Evolutionary conservation across 805 yeast species (phyloP).

Genomic region (Candida ovalis): DNA sequence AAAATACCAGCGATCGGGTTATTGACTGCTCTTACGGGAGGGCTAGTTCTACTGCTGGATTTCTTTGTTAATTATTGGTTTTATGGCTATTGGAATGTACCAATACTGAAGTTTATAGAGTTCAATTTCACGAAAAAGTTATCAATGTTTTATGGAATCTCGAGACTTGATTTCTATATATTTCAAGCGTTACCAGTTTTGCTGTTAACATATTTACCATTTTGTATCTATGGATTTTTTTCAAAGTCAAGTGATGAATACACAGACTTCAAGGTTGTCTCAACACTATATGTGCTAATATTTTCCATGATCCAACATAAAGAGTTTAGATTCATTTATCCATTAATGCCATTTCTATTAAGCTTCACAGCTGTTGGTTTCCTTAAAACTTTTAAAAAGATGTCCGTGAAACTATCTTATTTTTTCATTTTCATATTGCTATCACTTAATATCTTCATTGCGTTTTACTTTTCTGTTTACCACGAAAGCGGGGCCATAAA

Average conservation of each 20-base stretch:
- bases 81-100: constrained; percentile 55
- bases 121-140: constrained; percentile 74
- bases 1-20: constrained; percentile 2
- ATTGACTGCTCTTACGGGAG: constrained; percentile 7
- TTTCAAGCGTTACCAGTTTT: constrained; percentile 80
- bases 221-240: constrained; percentile 43
- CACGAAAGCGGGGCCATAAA: constrained; percentile 87
- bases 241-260: constrained; percentile 3
- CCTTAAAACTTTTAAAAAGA: constrained; percentile 5
- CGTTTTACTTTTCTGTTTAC: constrained; percentile 45
- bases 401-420: constrained; percentile 6
- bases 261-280: constrained; percentile 25
- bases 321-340: constrained; percentile 87
- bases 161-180: constrained; percentile 82
- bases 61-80: constrained; percentile 52
- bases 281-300: constrained; percentile 40
- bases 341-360: constrained; percentile 72
- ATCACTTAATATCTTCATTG: constrained; percentile 11
- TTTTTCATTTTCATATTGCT: constrained; percentile 6
- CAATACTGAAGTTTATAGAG: constrained; percentile 64
- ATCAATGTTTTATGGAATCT: constrained; percentile 78
- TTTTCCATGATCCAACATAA: constrained; percentile 78
- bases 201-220: constrained; percentile 62
- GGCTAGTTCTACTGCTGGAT: constrained; percentile 34
- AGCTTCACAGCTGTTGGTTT: constrained; percentile 44